Evolutionary conservation across 805 yeast species (phyloP), one percentile per base, ranked within the genome.

Genomic region (Ogataea pignaliae): DNA sequence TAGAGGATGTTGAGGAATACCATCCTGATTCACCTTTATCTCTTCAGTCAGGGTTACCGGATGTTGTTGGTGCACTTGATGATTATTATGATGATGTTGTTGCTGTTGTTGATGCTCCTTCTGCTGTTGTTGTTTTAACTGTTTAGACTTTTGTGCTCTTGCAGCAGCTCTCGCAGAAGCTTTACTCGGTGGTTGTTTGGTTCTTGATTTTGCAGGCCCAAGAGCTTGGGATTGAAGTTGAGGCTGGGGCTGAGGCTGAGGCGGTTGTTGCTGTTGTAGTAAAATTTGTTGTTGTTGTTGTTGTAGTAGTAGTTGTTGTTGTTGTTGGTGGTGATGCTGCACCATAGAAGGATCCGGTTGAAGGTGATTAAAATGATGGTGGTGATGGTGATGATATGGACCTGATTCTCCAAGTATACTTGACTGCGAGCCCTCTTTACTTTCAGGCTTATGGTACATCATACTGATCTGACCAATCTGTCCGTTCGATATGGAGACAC

Each of bases 401-500:
- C 21, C 37, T 7, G 26, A 7, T 5, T 21, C 26, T 21, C 26
- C 26, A 21, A 21, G 26, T 4, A 21, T 7, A 7, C 26, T 21
- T 34, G 29, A 30, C 16, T 34, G 14, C 12, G 30, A 34, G 12
- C 31, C 37, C 11, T 43, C 47, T 15, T 47, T 46, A 10, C 35
- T 2, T 3, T 52, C 42, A 31, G 29, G 36, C 30, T 44, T 44
- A n/a, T 54, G 57, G 42, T 55, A 63, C 56, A 63, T 55, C 60
- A 56, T 58, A 41, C 61, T 56, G 31, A 85, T 75, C 57, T 85
- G 95, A 39, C 89, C 86, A 51, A 85, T 85, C 57, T 85, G 95
- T 56, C 95, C 95, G 64, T 85, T 85, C 10, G 91, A 83, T 41
- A 85, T 85, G 36, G 93, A 85, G 2, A 85, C 81, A 58, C 95